phyloP scores from a whole-genome alignment of 441 rosid species.

The Aquilaria agallochum region DNA sequence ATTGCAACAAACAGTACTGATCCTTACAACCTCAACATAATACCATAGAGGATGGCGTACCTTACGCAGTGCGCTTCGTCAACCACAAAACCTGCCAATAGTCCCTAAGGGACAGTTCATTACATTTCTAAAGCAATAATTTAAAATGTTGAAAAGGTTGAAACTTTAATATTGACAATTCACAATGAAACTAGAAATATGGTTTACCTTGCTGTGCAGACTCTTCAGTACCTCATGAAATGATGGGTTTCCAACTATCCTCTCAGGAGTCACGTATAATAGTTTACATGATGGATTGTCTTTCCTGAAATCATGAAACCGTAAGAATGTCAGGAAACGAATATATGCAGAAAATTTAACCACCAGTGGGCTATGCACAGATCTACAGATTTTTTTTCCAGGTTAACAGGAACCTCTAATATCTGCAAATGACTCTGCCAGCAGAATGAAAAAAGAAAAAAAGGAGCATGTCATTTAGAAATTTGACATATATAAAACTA shows the following conservation, averaged over 20 bases:
- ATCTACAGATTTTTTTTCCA: not conserved
- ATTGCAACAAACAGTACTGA: constrained; percentile 1
- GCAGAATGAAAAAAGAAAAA: too few relatives aligned
- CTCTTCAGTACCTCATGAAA: constrained; percentile 62
- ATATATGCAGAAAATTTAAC: constrained; percentile 1
- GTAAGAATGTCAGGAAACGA: constrained; percentile 7
- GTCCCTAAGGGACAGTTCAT: constrained; percentile 35
- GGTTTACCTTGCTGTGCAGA: constrained; percentile 61
- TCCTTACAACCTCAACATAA: constrained; percentile 1
- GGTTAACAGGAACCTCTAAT: too few relatives aligned
- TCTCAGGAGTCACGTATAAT: constrained; percentile 90
- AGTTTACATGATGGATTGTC: constrained; percentile 86
- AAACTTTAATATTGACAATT: constrained; percentile 1
- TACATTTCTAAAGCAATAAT: constrained; percentile 5
- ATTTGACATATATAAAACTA: not conserved
- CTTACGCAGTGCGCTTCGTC: constrained; percentile 98
- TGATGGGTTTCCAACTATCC: constrained; percentile 66
- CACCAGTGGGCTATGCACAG: not conserved
- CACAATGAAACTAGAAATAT: not conserved
- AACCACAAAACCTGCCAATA: constrained; percentile 80
- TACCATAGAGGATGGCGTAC: constrained; percentile 26
- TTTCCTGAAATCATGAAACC: constrained; percentile 33
- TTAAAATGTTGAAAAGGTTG: constrained; percentile 6
- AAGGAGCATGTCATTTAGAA: too few relatives aligned
- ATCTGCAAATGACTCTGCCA: too few relatives aligned